Conservation (phyloP, 2,329 filamentous ascomycete species). For the Truncatella angustata region DNA sequence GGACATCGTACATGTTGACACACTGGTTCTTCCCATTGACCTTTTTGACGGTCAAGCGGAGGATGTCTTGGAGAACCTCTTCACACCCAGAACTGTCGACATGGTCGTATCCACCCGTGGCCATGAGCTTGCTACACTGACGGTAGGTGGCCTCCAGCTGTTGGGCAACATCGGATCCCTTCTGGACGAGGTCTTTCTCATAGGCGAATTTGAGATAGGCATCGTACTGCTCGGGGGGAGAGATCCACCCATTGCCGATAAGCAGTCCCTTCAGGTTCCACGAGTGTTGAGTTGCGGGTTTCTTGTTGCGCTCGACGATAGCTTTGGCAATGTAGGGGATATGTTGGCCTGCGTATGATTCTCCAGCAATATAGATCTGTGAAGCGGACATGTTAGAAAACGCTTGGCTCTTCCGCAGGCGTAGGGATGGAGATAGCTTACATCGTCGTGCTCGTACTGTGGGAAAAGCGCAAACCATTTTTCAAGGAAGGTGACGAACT, state of each 20-base stretch:
- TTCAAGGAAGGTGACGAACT: constrained; percentile 86
- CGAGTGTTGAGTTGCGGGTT: constrained; percentile 39
- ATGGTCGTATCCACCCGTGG: constrained; percentile 47
- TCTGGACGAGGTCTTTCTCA: constrained; percentile 68
- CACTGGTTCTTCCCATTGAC: constrained; percentile 59
- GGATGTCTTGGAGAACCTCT: constrained; percentile 68
- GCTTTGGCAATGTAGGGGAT: constrained; percentile 95
- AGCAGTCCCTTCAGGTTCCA: constrained; percentile 86
- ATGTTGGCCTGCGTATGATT: constrained; percentile 95
- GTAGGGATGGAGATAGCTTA: constrained; percentile 44
- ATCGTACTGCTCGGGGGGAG: constrained; percentile 84
- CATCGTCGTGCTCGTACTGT: constrained; percentile 87
- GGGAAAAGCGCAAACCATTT: constrained; percentile 91
- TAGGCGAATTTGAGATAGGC: constrained; percentile 82
- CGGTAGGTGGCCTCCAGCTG: constrained; percentile 67
- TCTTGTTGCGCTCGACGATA: constrained; percentile 83
- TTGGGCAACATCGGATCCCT: constrained; percentile 61
- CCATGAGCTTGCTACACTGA: constrained; percentile 64
- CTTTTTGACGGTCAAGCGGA: constrained; percentile 59
- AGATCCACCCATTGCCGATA: constrained; percentile 98
- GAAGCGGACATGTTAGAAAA: not conserved
- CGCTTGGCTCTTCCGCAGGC: too few relatives aligned
- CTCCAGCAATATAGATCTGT: constrained; percentile 89
- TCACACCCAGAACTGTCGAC: constrained; percentile 76
- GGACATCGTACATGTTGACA: constrained; percentile 96